A percentile compares a stretch with the other conserved stretches of the same genome.
phyloP scores from a whole-genome alignment of 768 basidiomycete species.

The Candolleomyces aberdarensis region DNA sequence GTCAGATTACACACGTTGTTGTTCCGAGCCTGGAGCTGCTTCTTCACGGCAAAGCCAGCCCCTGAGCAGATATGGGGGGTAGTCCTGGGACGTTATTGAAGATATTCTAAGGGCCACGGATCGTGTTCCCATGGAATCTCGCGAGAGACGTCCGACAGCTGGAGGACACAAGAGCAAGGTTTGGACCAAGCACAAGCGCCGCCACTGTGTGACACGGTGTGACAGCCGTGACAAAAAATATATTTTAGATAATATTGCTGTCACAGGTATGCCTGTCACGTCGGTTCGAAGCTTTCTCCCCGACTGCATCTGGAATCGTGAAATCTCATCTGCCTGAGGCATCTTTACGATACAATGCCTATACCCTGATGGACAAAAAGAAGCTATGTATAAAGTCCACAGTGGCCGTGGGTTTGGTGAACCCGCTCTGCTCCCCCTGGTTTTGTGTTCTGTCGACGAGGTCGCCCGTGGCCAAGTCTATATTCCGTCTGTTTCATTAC shows the following conservation, averaged over 20 bases:
- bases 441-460: conserved; percentile 14
- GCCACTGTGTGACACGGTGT: background rate
- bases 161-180: background rate
- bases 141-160: too few species aligned
- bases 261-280: conserved; percentile 6
- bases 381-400: conserved; percentile 12
- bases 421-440: conserved; percentile 23
- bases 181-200: background rate
- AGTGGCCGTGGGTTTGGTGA: conserved; percentile 12
- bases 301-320: conserved; percentile 1
- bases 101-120: too few species aligned
- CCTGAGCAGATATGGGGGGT: background rate
- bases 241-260: background rate
- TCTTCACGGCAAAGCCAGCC: background rate
- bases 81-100: too few species aligned
- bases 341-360: conserved; percentile 6
- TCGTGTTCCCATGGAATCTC: too few species aligned
- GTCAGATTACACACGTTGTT: background rate
- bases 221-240: background rate
- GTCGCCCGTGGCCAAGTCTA: background rate
- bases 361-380: background rate
- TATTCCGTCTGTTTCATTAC: background rate
- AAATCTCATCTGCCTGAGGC: conserved; percentile 6
- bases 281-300: background rate
- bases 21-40: background rate